Base-by-base conservation (phyloP, 2,329 filamentous ascomycete species). In the Dactylellina sp. region DNA sequence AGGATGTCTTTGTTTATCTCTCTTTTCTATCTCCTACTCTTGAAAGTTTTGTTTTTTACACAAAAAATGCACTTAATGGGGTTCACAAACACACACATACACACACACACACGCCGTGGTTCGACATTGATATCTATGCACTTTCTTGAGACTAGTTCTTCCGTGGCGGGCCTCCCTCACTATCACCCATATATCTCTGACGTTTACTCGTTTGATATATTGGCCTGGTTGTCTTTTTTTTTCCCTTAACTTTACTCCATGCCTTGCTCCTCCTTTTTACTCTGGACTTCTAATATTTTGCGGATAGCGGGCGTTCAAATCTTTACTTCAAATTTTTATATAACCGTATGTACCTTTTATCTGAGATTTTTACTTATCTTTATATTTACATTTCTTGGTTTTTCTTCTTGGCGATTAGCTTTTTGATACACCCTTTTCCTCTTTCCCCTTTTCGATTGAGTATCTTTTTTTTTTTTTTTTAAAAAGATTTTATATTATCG, bases 1-100 rank as follows among this genome's bases (percentile, higher is more conserved):
- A 40, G 37, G 37, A 16, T 12, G 14, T 62, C 61, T 71, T 68
- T 78, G 4, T 32, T 9, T 77, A 72, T 81, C 78, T 80, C 78
- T 77, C 80, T 79, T 77, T 79, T 78, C 28, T 42, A 28, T 77
- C 76, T 47, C 71, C 75, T 40, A 76, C 56, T 75, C n/a, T n/a
- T n/a, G n/a, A n/a, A 62, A 75, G 64, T 49, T 71, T 63, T 55
- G 72, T 60, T 61, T 56, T 68, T 20, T 2, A 16, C 25, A 25
- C 28, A 47, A 70, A 70, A 64, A 70, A 56, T 50, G 47, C 49
- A 56, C 28, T 62, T 70, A 50, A 62, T 70, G 64, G 64, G 60
- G 39, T 24, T 40, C 12, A 40, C 32, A 16, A 37, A 24, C 7
- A 3, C 32, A 16, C 32, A n/a, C n/a, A n/a, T 5, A 16, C 16